These are phyloP conservation scores for Macrophomina tecta DNA, from an alignment of 2,329 filamentous ascomycete genomes.

Conservation along the genomic window DNA sequence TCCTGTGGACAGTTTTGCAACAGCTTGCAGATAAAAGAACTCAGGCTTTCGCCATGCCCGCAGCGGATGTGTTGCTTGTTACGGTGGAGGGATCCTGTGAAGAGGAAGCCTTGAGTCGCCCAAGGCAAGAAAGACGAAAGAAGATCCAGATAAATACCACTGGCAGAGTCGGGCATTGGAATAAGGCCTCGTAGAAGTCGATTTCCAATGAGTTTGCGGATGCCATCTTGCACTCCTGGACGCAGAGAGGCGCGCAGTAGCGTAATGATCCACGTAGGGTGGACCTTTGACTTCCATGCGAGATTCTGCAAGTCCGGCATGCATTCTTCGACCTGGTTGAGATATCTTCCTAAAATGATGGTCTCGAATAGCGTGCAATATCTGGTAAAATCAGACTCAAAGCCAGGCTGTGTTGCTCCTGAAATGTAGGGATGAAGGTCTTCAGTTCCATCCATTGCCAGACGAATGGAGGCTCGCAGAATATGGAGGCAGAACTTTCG, in stretches of 20 bases:
- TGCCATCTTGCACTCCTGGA: slow-evolving; percentile 51
- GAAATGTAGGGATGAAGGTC: slow-evolving; percentile 27
- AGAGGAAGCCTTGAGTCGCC: slow-evolving; percentile 53
- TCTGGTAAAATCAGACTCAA: slow-evolving; percentile 47
- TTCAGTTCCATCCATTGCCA: slow-evolving; percentile 24
- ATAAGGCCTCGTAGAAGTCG: slow-evolving; percentile 47
- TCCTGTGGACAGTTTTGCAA: slow-evolving; percentile 31
- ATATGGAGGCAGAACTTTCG: slow-evolving; percentile 55
- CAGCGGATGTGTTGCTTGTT: slow-evolving; percentile 41
- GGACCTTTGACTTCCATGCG: slow-evolving; percentile 43
- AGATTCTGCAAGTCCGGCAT: slow-evolving; percentile 50
- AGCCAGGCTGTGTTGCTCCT: slow-evolving; percentile 25
- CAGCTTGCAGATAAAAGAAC: slow-evolving; percentile 43
- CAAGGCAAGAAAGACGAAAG: slow-evolving; percentile 53
- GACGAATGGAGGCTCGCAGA: slow-evolving; percentile 46
- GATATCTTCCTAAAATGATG: slow-evolving; percentile 55
- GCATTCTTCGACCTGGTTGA: slow-evolving; percentile 56
- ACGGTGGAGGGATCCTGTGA: slow-evolving; percentile 47
- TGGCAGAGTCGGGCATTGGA: slow-evolving; percentile 30
- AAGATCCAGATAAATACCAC: slow-evolving; percentile 49
- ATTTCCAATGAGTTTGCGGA: slow-evolving; percentile 53
- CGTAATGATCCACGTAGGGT: slow-evolving; percentile 49
- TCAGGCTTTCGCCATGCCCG: slow-evolving; percentile 49
- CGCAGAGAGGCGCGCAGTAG: slow-evolving; percentile 50
- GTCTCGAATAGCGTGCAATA: slow-evolving; percentile 56